These are phyloP conservation scores for Mallotus japonicus DNA, from an alignment of 441 rosid species.

Conservation along the genomic window DNA sequence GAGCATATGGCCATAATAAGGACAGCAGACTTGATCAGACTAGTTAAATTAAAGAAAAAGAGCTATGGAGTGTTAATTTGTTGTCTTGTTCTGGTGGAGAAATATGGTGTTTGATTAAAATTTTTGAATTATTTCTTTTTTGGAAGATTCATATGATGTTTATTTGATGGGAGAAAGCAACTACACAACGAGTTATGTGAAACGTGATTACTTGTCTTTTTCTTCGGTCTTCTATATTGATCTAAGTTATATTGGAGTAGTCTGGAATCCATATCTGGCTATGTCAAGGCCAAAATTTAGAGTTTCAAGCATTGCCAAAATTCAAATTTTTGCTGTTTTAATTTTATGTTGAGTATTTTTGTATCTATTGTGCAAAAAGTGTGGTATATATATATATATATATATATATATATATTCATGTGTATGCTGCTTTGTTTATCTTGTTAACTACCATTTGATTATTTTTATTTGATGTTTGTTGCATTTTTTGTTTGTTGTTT, in stretches of 20 bases:
- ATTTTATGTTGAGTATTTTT: no score
- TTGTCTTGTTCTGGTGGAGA: slow-evolving; percentile 28
- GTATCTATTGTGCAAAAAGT: no score
- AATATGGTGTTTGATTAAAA: slow-evolving; percentile 18
- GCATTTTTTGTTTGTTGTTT: no score
- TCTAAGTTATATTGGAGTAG: neutral
- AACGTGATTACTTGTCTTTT: slow-evolving; percentile 8
- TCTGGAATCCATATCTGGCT: slow-evolving; percentile 20
- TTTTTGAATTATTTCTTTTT: slow-evolving; percentile 13
- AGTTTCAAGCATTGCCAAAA: no score
- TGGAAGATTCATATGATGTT: slow-evolving; percentile 32
- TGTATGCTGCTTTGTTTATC: no score
- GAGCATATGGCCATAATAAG: slow-evolving; percentile 17
- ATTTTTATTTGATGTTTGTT: no score
- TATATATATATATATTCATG: no score
- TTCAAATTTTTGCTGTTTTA: no score
- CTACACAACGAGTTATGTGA: neutral
- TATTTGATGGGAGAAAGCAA: slow-evolving; percentile 16
- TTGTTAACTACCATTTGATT: no score
- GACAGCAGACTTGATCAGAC: slow-evolving; percentile 25
- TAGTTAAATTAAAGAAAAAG: slow-evolving; percentile 7
- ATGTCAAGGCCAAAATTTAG: slow-evolving; percentile 12
- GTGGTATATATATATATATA: no score
- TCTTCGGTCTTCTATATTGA: slow-evolving; percentile 5
- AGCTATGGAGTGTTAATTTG: slow-evolving; percentile 20